Base-by-base conservation (phyloP, 1,284 basidiomycete species). In the Pseudozyma sp. region DNA sequence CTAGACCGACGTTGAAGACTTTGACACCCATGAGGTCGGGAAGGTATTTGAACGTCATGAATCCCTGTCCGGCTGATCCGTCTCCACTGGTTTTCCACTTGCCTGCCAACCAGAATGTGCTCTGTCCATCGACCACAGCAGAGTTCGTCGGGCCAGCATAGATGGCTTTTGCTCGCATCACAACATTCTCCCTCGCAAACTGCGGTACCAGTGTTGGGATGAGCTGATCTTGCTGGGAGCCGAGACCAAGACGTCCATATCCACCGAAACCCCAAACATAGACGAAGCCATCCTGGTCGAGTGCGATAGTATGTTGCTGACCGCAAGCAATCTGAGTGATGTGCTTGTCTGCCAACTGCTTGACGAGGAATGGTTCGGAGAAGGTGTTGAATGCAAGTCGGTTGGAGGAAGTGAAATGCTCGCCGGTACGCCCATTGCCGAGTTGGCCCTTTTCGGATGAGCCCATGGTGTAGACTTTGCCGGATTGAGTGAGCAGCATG, bases 71-170 rank as follows among this genome's bases (percentile, higher is more conserved):
- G 34, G 70, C 21, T 52, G 86, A 78, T 89, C 94, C 95, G 85
- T 96, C 94, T 14, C 95, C 95, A 1, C 92, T 93, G 64, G 91
- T 92, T 86, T 96, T 97, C 92, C 93, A 97, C 51, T 93, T 86
- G 12, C 82, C 82, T 43, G 86, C 83, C 48, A 86, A 80, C 88
- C 90, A 94, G 78, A 91, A 93, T 89, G 93, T 92, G 19, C 89
- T 88, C 81, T 93, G 91, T 47, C 89, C 89, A 84, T 97, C 93
- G 31, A 97, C 88, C 18, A 96, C 92, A 1, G 92, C 90, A 8
- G 92, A 92, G 83, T 89, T 92, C 9, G 93, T 89, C 0, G 93
- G 92, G 3, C 95, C 95, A 25, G 93, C 92, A 31, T 89, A 85
- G n/a, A 97, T 89, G 16, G 87, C 85, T 6, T 86, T 86, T 18